A percentile compares a stretch with the other conserved stretches of the same genome.
These are phyloP conservation scores for Trichothecium sympodiale DNA, from an alignment of 2,329 filamentous ascomycete genomes.

Conservation along the genomic window DNA sequence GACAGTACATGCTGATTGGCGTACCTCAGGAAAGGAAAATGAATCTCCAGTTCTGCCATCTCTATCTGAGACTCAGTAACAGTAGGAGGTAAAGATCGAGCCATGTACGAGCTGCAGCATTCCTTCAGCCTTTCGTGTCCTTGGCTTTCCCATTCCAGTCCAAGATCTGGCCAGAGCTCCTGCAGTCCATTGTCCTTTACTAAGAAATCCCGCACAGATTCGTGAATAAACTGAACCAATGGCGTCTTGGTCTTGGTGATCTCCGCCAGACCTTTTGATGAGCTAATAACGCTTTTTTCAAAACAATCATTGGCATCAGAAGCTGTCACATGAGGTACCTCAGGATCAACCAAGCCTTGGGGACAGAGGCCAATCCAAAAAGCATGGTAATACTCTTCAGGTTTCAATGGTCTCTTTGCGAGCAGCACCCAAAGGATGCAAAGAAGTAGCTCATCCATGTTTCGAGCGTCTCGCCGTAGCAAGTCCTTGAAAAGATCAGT, in stretches of 20 bases:
- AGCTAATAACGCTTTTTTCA: too few species aligned
- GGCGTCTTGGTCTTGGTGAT: slow-evolving; percentile 15
- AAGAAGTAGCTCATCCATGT: slow-evolving; percentile 27
- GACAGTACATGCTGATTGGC: background rate
- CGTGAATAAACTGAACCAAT: slow-evolving; percentile 41
- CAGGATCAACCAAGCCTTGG: background rate
- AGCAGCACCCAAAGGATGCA: slow-evolving; percentile 43
- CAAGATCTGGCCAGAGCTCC: background rate
- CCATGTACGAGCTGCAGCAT: slow-evolving; percentile 22
- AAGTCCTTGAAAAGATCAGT: slow-evolving; percentile 39
- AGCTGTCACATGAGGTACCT: background rate
- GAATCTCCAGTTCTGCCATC: too few species aligned
- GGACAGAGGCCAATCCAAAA: slow-evolving; percentile 2
- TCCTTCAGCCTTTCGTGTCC: slow-evolving; percentile 33
- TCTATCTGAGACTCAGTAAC: too few species aligned
- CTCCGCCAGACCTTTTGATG: background rate
- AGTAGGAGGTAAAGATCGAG: too few species aligned
- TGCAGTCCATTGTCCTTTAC: slow-evolving; percentile 20
- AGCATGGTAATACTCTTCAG: slow-evolving; percentile 28
- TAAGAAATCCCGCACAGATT: slow-evolving; percentile 36
- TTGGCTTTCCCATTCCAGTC: slow-evolving; percentile 14
- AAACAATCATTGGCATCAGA: background rate
- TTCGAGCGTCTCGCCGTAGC: slow-evolving; percentile 31
- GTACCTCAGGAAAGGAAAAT: slow-evolving; percentile 34
- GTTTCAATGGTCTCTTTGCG: slow-evolving; percentile 28